Percentiles rank a stretch among this genome's conserved stretches.
phyloP scores from a whole-genome alignment of 257 asterid genomes.

The Nicotiana noctiflora region DNA sequence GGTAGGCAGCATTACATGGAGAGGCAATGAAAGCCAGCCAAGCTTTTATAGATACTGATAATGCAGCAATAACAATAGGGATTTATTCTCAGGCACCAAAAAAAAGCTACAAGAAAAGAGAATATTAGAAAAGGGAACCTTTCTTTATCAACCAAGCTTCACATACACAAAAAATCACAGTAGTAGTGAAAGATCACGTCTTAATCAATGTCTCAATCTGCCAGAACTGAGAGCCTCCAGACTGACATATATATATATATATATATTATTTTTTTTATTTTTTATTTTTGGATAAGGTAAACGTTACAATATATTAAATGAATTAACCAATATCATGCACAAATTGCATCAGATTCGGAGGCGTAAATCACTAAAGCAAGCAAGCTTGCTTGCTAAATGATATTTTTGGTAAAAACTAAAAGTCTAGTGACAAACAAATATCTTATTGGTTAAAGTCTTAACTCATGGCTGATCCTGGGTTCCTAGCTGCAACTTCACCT shows the following conservation, averaged over 20 bases:
- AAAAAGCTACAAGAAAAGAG: conserved; percentile 29
- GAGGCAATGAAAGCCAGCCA: conserved; percentile 17
- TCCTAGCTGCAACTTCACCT: not conserved
- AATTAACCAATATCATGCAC: conserved; percentile 30
- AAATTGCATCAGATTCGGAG: conserved; percentile 41
- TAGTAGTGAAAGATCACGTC: conserved; percentile 26
- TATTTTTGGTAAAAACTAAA: not conserved
- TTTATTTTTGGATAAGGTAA: no score
- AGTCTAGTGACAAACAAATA: not conserved
- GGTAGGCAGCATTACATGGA: conserved; percentile 19
- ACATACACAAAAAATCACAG: conserved; percentile 18
- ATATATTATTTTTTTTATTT: no score
- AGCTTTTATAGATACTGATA: conserved; percentile 45
- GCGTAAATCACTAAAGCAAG: not conserved
- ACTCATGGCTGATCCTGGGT: not conserved
- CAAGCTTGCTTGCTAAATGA: not conserved
- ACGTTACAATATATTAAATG: not conserved
- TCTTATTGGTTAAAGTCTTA: not conserved
- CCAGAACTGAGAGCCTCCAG: conserved; percentile 27
- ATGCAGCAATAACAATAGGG: conserved; percentile 47
- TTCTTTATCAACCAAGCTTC: conserved; percentile 36
- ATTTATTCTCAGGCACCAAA: conserved; percentile 59
- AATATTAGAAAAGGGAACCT: conserved; percentile 35
- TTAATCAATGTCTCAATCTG: conserved; percentile 26
- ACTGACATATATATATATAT: not conserved